Percentiles rank a stretch among this genome's conserved stretches.
phyloP scores from a whole-genome alignment of 306 rosid species.

The Cucumis hystrix region DNA sequence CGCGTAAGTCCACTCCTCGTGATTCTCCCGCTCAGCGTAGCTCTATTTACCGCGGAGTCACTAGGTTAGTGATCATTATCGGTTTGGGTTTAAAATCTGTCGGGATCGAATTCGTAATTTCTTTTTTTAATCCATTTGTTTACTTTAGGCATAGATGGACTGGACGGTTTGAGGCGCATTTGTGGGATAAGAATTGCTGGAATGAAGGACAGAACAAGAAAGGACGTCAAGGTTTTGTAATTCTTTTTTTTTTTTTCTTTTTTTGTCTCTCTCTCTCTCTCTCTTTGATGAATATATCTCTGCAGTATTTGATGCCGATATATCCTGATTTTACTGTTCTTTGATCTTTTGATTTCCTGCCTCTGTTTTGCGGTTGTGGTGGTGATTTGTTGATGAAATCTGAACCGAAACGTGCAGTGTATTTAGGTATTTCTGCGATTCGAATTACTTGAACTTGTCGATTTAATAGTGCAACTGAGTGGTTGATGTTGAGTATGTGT shows the following conservation, averaged over 20 bases:
- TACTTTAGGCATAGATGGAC: slow-evolving; percentile 90
- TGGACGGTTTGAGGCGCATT: slow-evolving; percentile 89
- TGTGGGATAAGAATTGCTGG: slow-evolving; percentile 96
- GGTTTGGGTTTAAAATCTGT: neutral
- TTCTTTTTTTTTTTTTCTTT: neutral
- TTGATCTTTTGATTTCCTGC: neutral
- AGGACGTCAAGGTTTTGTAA: slow-evolving; percentile 76
- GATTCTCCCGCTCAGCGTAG: slow-evolving; percentile 68
- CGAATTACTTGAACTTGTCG: neutral
- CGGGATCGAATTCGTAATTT: no score
- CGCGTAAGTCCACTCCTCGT: slow-evolving; percentile 48
- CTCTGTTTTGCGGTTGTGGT: slow-evolving; percentile 13
- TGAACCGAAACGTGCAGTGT: slow-evolving; percentile 41
- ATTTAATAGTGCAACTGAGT: neutral
- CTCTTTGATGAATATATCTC: neutral
- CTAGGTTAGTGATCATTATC: slow-evolving; percentile 29
- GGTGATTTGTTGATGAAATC: neutral
- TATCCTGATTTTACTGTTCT: neutral
- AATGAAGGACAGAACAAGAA: slow-evolving; percentile 80
- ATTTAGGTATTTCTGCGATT: slow-evolving; percentile 46
- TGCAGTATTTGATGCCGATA: neutral
- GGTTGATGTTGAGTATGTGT: neutral
- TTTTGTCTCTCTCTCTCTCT: no score
- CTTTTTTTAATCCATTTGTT: neutral
- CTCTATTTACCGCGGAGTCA: slow-evolving; percentile 74